These are phyloP conservation scores for Candida corydali DNA, from an alignment of 805 yeast species.

Conservation along the genomic window DNA sequence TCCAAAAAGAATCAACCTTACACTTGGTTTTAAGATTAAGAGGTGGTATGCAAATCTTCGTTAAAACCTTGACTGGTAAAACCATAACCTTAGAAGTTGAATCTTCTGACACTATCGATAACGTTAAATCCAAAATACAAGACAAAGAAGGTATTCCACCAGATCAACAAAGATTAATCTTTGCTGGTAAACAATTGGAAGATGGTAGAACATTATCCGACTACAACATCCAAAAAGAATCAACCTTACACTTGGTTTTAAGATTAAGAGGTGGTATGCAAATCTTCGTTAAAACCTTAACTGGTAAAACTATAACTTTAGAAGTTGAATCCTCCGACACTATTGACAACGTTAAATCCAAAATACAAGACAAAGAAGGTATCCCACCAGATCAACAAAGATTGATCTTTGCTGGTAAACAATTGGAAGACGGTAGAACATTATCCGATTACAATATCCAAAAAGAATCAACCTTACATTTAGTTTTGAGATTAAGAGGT, in stretches of 20 bases:
- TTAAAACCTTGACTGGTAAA: constrained; percentile 58
- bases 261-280: constrained; percentile 97
- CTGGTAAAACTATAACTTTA: constrained; percentile 71
- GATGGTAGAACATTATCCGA: constrained; percentile 95
- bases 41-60: constrained; percentile 80
- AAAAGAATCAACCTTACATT: constrained; percentile 94
- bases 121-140: constrained; percentile 94
- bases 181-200: constrained; percentile 96
- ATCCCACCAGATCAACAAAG: constrained; percentile 98
- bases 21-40: constrained; percentile 96
- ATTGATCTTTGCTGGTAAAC: constrained; percentile 96
- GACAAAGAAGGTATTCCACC: constrained; percentile 98
- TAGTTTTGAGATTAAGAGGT: constrained; percentile 97
- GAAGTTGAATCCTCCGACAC: constrained; percentile 98
- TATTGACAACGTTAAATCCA: constrained; percentile 93
- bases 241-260: constrained; percentile 91
- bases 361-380: constrained; percentile 97
- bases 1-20: constrained; percentile 94
- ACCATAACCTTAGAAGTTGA: constrained; percentile 90
- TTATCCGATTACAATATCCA: constrained; percentile 97
- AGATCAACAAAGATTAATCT: constrained; percentile 94
- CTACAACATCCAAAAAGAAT: constrained; percentile 98
- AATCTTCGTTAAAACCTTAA: constrained; percentile 54
- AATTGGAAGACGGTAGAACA: constrained; percentile 94
- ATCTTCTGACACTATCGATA: constrained; percentile 96